Evolutionary conservation across 2,329 filamentous ascomycete genomes (phyloP).

Genomic region (Fusarium coicis): DNA sequence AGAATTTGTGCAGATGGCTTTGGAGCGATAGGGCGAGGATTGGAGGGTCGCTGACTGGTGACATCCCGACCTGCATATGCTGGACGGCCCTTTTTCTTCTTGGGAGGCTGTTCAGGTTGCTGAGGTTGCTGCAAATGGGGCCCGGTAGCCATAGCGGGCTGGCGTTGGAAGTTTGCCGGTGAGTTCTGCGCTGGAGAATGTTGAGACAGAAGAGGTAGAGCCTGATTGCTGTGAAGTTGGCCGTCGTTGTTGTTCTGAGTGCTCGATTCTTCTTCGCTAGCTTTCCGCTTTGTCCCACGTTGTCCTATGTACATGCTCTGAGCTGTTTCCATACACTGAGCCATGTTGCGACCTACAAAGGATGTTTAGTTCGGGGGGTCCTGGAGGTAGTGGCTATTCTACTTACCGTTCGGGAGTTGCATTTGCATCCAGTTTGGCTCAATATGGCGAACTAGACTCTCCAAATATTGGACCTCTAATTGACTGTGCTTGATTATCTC

Average conservation of each 20-base stretch:
- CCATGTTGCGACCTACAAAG: slow-evolving; percentile 59
- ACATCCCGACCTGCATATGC: slow-evolving; percentile 57
- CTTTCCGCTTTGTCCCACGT: slow-evolving; percentile 48
- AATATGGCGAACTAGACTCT: slow-evolving; percentile 59
- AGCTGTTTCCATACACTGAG: slow-evolving; percentile 56
- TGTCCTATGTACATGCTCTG: slow-evolving; percentile 51
- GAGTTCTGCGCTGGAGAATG: not conserved
- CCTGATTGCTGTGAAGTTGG: slow-evolving; percentile 1
- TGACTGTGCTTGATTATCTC: slow-evolving; percentile 68
- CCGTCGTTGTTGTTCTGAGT: slow-evolving; percentile 42
- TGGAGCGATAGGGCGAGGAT: slow-evolving; percentile 50
- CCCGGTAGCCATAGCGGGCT: slow-evolving; percentile 20
- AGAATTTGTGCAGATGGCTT: slow-evolving; percentile 35
- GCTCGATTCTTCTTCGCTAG: slow-evolving; percentile 45
- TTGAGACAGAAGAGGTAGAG: slow-evolving; percentile 1
- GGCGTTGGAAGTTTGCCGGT: slow-evolving; percentile 42
- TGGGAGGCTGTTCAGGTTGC: slow-evolving; percentile 4
- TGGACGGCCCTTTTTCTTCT: slow-evolving; percentile 59
- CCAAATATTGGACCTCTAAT: slow-evolving; percentile 58
- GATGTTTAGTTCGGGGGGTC: not conserved
- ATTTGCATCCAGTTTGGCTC: slow-evolving; percentile 60
- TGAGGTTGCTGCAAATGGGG: slow-evolving; percentile 2
- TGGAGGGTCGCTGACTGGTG: slow-evolving; percentile 44
- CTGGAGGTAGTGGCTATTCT: not conserved
- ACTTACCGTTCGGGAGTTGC: slow-evolving; percentile 59